A percentile compares a stretch with the other conserved stretches of the same genome.
Conservation (phyloP, 2,329 filamentous ascomycete genomes). For the Beauveria australis region DNA sequence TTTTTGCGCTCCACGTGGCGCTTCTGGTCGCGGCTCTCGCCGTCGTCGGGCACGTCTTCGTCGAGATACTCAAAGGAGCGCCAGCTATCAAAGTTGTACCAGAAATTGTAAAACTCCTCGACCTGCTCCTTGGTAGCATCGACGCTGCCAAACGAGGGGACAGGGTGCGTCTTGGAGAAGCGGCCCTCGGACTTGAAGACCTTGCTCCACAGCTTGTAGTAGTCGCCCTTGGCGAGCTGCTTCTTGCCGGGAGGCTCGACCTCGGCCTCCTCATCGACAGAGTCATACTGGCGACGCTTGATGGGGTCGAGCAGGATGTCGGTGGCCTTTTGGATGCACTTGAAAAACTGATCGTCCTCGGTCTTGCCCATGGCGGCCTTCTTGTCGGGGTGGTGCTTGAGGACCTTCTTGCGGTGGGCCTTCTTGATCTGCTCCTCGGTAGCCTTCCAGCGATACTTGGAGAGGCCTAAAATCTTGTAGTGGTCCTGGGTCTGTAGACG, state of each 20-base stretch:
- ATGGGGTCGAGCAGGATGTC: slow-evolving; percentile 87
- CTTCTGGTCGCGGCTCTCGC: slow-evolving; percentile 98
- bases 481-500: slow-evolving; percentile 74
- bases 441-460: slow-evolving; percentile 85
- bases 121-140: slow-evolving; percentile 83
- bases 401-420: slow-evolving; percentile 98
- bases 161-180: slow-evolving; percentile 86
- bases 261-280: slow-evolving; percentile 88
- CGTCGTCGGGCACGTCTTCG: slow-evolving; percentile 97
- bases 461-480: slow-evolving; percentile 90
- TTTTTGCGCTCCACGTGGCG: slow-evolving; percentile 98
- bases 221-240: slow-evolving; percentile 75
- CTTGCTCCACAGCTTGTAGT: slow-evolving; percentile 87
- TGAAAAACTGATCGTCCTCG: slow-evolving; percentile 98
- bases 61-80: slow-evolving; percentile 96
- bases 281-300: slow-evolving; percentile 92
- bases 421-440: slow-evolving; percentile 98
- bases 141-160: slow-evolving; percentile 77
- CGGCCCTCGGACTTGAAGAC: slow-evolving; percentile 89
- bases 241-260: slow-evolving; percentile 92
- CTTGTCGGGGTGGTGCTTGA: slow-evolving; percentile 98
- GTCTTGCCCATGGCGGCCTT: slow-evolving; percentile 80
- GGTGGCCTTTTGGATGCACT: slow-evolving; percentile 98
- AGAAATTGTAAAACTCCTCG: slow-evolving; percentile 98
- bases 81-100: slow-evolving; percentile 99